A percentile compares a stretch with the other conserved stretches of the same genome.
Evolutionary conservation across 2,329 filamentous ascomycete species (phyloP).

Genomic region (Cryphonectria radicalis): DNA sequence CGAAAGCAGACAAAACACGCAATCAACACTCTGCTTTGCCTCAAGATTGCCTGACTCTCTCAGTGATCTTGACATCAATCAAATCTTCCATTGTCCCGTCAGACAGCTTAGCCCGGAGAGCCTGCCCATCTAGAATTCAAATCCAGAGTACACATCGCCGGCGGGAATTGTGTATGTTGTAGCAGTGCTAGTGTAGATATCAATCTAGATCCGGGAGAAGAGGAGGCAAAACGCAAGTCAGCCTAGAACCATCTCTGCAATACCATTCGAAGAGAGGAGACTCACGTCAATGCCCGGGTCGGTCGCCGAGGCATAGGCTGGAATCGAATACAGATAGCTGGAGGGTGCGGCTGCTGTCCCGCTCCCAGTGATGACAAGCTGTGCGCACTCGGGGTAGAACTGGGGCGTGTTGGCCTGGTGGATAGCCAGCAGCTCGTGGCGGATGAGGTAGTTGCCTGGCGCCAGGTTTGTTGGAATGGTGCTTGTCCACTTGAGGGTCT

Average conservation of each 20-base stretch:
- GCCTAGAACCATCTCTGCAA: neutral
- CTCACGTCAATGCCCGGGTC: constrained; percentile 54
- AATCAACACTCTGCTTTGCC: neutral
- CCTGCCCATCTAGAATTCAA: constrained; percentile 20
- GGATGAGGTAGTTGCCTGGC: constrained; percentile 59
- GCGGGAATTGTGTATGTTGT: constrained; percentile 54
- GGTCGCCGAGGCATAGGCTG: constrained; percentile 46
- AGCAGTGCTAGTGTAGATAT: constrained; percentile 50
- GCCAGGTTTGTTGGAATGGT: constrained; percentile 54
- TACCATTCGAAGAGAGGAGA: neutral
- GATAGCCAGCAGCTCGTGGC: constrained; percentile 60
- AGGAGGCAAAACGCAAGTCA: neutral
- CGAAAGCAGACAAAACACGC: neutral
- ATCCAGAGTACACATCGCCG: constrained; percentile 54
- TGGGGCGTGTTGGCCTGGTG: constrained; percentile 57
- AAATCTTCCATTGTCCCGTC: neutral
- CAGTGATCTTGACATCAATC: neutral
- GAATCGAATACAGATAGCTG: constrained; percentile 50
- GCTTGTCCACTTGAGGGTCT: constrained; percentile 52
- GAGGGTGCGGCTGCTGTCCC: constrained; percentile 49
- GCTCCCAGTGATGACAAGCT: constrained; percentile 54
- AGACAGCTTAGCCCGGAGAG: neutral
- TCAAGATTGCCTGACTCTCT: neutral
- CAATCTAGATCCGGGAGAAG: constrained; percentile 39
- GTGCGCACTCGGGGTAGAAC: constrained; percentile 62